These are phyloP conservation scores for Grammothele lineata DNA, from an alignment of 768 basidiomycete species.

Conservation along the genomic window DNA sequence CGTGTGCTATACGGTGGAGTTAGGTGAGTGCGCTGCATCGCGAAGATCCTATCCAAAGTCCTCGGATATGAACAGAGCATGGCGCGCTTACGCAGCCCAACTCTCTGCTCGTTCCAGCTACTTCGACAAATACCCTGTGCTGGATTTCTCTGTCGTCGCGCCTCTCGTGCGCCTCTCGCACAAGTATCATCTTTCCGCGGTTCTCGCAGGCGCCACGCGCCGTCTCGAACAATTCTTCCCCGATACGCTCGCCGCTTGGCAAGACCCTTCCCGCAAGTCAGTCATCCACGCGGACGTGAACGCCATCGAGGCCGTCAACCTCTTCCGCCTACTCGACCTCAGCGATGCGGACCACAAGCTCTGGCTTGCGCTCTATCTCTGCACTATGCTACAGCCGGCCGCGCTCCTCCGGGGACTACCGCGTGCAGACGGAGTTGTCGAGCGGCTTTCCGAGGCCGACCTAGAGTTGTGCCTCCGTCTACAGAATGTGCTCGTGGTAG, in stretches of 20 bases:
- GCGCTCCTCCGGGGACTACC: not conserved
- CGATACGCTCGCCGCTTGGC: not conserved
- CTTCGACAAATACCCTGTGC: too few species aligned
- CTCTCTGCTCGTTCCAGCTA: too few species aligned
- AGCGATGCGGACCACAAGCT: slow-evolving; percentile 2
- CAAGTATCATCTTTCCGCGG: slow-evolving; percentile 2
- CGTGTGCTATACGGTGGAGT: not conserved
- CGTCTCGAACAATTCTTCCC: slow-evolving; percentile 1
- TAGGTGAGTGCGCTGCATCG: too few species aligned
- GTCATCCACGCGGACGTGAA: not conserved
- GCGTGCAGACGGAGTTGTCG: not conserved
- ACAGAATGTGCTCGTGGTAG: too few species aligned
- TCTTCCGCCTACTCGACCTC: slow-evolving; percentile 4
- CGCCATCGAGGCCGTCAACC: slow-evolving; percentile 7
- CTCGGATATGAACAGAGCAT: too few species aligned
- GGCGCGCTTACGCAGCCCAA: too few species aligned
- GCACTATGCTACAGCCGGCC: too few species aligned
- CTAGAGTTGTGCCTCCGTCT: not conserved
- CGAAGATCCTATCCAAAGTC: too few species aligned
- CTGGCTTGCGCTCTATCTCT: too few species aligned
- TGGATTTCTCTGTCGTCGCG: slow-evolving; percentile 4
- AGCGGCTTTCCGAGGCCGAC: slow-evolving; percentile 1
- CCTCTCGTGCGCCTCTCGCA: slow-evolving; percentile 4
- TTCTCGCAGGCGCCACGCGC: not conserved
- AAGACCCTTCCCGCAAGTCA: too few species aligned